Evolutionary conservation across 1,284 basidiomycete species (phyloP), one percentile per base, ranked within the genome.

Genomic region (Takashimella tepidaria): DNA sequence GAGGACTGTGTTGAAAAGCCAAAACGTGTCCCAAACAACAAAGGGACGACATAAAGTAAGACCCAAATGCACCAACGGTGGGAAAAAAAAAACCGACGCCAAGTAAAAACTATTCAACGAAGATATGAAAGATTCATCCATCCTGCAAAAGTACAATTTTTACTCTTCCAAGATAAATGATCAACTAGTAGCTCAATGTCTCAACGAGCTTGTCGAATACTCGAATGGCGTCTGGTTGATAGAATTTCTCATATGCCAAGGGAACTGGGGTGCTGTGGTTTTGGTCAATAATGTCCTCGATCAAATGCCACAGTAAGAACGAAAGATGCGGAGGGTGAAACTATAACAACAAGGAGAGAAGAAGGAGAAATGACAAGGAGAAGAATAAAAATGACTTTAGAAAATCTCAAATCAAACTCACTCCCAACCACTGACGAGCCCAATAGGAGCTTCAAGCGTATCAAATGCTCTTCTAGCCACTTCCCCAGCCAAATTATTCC

Each of bases 371-470:
- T 37, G 31, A 16, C 31, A 37, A 37, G 31, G 31, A n/a, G n/a
- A n/a, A n/a, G n/a, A n/a, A n/a, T n/a, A n/a, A n/a, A n/a, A n/a
- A n/a, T n/a, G n/a, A n/a, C n/a, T n/a, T n/a, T n/a, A n/a, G n/a
- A n/a, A n/a, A n/a, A n/a, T n/a, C 1, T 4, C 5, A 3, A 2
- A 12, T 10, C 24, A 12, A 2, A 84, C 89, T 82, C 65, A 92
- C 90, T 95, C 91, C 91, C 91, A 93, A 23, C 88, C 89, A 11
- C 87, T 83, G 24, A 95, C 83, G 45, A 91, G 78, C 63, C 82
- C 87, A n/a, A 95, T 85, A 0, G 91, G 91, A 3, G 91, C 91
- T 56, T 89, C 83, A 52, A 95, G 75, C 70, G 86, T 87, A 65
- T 93, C 79, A 76, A 95, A 95, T 61, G 88, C 90, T 53, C 85